These are phyloP conservation scores for Typha latifolia DNA, from an alignment of 176 grass and related monocot species.

Conservation along the genomic window DNA sequence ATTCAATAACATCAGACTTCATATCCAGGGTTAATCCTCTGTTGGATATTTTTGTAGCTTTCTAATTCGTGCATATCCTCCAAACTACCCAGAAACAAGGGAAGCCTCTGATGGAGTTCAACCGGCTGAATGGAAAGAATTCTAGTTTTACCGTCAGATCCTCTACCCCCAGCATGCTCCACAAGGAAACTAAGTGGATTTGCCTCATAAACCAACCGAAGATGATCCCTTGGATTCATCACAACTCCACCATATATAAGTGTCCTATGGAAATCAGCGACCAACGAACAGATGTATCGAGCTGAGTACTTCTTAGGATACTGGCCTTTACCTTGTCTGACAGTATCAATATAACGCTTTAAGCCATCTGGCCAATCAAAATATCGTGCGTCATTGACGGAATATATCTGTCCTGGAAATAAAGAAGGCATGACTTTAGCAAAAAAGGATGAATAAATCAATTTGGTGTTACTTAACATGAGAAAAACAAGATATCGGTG, in stretches of 20 bases:
- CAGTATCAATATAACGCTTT: constrained; percentile 76
- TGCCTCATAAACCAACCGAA: constrained; percentile 79
- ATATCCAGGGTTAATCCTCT: constrained; percentile 92
- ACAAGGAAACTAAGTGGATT: constrained; percentile 88
- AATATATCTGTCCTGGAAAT: constrained; percentile 88
- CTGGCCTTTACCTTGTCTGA: constrained; percentile 86
- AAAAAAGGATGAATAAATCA: neutral
- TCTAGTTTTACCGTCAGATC: constrained; percentile 67
- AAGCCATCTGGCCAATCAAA: constrained; percentile 92
- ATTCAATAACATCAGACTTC: constrained; percentile 33
- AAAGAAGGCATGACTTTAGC: constrained; percentile 3
- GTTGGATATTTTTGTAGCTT: constrained; percentile 79
- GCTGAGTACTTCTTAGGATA: constrained; percentile 89
- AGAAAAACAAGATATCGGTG: neutral
- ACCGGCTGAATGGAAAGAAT: constrained; percentile 84
- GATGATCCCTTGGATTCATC: constrained; percentile 96
- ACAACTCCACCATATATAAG: constrained; percentile 77
- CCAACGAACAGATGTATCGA: constrained; percentile 79
- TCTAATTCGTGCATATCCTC: constrained; percentile 91
- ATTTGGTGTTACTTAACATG: neutral
- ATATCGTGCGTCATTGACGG: constrained; percentile 83
- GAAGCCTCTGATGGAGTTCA: constrained; percentile 83
- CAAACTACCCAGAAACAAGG: constrained; percentile 73
- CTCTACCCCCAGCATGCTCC: constrained; percentile 74
- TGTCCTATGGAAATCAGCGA: constrained; percentile 84